Evolutionary conservation across 345 rosid genomes (phyloP).

Genomic region (Hypericum androsaemum): DNA sequence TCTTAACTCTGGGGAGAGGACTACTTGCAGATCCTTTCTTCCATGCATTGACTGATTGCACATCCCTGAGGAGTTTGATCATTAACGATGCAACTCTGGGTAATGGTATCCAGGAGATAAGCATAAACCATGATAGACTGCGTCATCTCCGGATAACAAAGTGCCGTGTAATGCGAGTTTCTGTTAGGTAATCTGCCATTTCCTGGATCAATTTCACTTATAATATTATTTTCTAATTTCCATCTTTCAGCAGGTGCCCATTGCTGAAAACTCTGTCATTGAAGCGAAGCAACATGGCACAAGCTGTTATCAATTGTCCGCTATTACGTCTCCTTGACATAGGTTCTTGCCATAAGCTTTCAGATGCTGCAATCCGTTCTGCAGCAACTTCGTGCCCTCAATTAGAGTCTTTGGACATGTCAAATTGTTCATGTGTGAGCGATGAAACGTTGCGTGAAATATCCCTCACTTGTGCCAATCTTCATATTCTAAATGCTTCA

Average conservation of each 20-base stretch:
- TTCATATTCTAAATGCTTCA: constrained; percentile 77
- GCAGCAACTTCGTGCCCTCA: constrained; percentile 81
- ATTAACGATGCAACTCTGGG: constrained; percentile 69
- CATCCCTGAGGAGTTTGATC: constrained; percentile 57
- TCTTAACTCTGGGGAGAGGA: constrained; percentile 66
- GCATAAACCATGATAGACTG: constrained; percentile 71
- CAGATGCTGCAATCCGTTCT: constrained; percentile 92
- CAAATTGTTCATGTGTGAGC: constrained; percentile 89
- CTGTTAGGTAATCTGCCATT: constrained; percentile 44
- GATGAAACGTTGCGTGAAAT: constrained; percentile 92
- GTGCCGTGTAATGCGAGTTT: constrained; percentile 75
- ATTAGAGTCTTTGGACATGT: constrained; percentile 79
- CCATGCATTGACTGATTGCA: constrained; percentile 68
- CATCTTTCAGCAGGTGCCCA: constrained; percentile 61
- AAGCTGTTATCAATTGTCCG: constrained; percentile 72
- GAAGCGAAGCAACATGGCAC: constrained; percentile 90
- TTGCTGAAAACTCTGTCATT: constrained; percentile 65
- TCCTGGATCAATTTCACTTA: constrained; percentile 1
- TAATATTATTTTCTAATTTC: constrained; percentile 12
- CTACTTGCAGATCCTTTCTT: constrained; percentile 65
- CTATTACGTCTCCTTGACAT: constrained; percentile 68
- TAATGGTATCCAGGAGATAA: constrained; percentile 73
- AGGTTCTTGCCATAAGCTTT: constrained; percentile 86
- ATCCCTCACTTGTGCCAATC: constrained; percentile 53
- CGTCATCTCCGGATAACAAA: constrained; percentile 63